Percentiles rank a stretch among this genome's conserved stretches.
These are phyloP conservation scores for Miscanthus lutarioriparius DNA, from an alignment of 176 grass and related monocot genomes.

Conservation along the genomic window DNA sequence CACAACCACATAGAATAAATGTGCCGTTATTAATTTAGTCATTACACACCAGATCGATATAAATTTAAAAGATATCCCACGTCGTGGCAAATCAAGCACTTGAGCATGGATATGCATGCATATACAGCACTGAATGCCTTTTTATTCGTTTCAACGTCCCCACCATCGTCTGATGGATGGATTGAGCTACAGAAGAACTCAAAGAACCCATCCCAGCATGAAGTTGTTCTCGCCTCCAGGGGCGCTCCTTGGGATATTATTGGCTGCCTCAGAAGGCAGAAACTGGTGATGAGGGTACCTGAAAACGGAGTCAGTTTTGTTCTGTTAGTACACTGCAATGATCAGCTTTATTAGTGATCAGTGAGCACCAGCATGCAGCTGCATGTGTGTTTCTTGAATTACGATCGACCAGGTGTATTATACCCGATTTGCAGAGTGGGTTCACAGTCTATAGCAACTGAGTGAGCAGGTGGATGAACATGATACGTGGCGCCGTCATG, in stretches of 20 bases:
- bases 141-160: slow-evolving; percentile 36
- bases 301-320: not conserved
- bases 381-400: not conserved
- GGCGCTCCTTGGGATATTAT: slow-evolving; percentile 45
- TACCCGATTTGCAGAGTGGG: slow-evolving; percentile 93
- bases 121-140: slow-evolving; percentile 19
- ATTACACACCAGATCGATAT: slow-evolving; percentile 27
- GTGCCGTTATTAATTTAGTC: not conserved
- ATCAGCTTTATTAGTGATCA: not conserved
- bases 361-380: not conserved
- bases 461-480: slow-evolving; percentile 53
- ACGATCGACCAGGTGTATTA: not conserved
- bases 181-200: slow-evolving; percentile 1
- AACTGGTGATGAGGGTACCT: slow-evolving; percentile 83
- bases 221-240: slow-evolving; percentile 69
- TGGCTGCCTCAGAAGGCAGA: slow-evolving; percentile 44
- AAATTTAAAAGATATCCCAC: not conserved
- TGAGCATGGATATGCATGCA: not conserved
- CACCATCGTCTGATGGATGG: slow-evolving; percentile 2
- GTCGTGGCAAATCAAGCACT: not conserved
- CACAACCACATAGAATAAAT: slow-evolving; percentile 5
- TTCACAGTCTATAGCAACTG: slow-evolving; percentile 66
- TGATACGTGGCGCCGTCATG: slow-evolving; percentile 50
- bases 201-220: slow-evolving; percentile 91
- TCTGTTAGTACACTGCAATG: not conserved